phyloP scores from a whole-genome alignment of 139 green algal species.

The Tetradesmus lagerheimii region DNA sequence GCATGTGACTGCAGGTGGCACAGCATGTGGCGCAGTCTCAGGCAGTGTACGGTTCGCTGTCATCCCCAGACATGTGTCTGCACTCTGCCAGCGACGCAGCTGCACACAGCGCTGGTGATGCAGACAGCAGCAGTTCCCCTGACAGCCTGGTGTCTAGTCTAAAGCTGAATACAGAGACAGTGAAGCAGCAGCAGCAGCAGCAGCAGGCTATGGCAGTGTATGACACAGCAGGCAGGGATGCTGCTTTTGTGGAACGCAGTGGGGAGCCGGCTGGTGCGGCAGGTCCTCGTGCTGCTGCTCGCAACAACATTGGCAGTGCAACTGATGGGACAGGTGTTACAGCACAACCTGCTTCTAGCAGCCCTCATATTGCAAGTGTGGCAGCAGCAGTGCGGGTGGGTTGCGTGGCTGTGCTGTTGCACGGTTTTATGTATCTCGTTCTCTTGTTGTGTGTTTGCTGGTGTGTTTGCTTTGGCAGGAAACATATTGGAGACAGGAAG shows the following conservation, averaged over 20 bases:
- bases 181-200: constrained; percentile 32
- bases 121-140: background rate
- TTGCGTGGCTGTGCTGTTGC: background rate
- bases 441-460: background rate
- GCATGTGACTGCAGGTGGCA: background rate
- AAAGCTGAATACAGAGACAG: background rate
- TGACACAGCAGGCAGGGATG: background rate
- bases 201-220: constrained; percentile 28
- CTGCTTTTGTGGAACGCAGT: background rate
- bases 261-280: background rate
- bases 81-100: background rate
- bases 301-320: background rate
- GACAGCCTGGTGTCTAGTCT: background rate
- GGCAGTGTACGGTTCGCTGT: background rate
- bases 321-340: background rate
- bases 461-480: too few species aligned
- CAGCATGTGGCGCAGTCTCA: background rate
- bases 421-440: background rate
- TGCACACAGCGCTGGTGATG: background rate
- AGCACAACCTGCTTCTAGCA: background rate
- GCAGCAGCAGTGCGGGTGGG: background rate
- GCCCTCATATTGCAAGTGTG: background rate
- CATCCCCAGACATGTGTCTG: background rate
- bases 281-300: background rate
- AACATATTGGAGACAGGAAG: too few species aligned